Conservation (phyloP, 192 early-diverging fungal species). For the Backusella liffmaniae region DNA sequence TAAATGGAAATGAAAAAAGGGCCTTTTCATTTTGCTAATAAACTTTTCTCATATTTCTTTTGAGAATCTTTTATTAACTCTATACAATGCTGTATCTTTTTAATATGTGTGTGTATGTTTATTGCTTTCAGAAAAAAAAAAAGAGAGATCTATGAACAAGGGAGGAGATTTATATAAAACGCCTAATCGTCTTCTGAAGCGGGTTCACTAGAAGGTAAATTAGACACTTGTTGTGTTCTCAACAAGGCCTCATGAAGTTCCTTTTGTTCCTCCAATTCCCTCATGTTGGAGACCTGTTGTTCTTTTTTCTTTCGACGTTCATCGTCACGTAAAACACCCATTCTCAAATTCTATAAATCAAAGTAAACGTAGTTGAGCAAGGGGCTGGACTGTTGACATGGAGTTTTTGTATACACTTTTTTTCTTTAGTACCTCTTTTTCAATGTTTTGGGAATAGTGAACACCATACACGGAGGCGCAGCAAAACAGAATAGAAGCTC, state of each 20-base stretch:
- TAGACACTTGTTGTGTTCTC: slow-evolving; percentile 27
- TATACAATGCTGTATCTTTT: not conserved
- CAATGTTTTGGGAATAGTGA: slow-evolving; percentile 32
- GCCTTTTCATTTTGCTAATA: not conserved
- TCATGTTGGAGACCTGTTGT: slow-evolving; percentile 19
- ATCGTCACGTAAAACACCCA: slow-evolving; percentile 25
- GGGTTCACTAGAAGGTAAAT: slow-evolving; percentile 19
- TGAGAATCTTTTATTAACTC: not conserved
- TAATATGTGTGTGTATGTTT: not conserved
- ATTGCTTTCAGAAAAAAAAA: not conserved
- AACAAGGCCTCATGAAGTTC: slow-evolving; percentile 26
- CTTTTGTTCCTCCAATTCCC: slow-evolving; percentile 24
- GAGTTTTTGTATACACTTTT: not conserved
- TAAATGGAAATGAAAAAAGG: not conserved
- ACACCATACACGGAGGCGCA: slow-evolving; percentile 33
- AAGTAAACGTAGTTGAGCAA: not conserved
- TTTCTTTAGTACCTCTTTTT: slow-evolving; percentile 28
- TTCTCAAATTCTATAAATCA: slow-evolving; percentile 8
- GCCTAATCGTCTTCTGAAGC: slow-evolving; percentile 8
- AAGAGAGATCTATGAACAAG: not conserved
- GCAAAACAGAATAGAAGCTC: slow-evolving; percentile 30
- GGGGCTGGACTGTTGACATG: not conserved
- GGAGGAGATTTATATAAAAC: not conserved
- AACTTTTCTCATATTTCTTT: not conserved
- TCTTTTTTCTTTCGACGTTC: slow-evolving; percentile 28